A percentile compares a stretch with the other conserved stretches of the same genome.
Evolutionary conservation across 805 yeast species (phyloP).

Genomic region (Schizosaccharomyces osmophilus): DNA sequence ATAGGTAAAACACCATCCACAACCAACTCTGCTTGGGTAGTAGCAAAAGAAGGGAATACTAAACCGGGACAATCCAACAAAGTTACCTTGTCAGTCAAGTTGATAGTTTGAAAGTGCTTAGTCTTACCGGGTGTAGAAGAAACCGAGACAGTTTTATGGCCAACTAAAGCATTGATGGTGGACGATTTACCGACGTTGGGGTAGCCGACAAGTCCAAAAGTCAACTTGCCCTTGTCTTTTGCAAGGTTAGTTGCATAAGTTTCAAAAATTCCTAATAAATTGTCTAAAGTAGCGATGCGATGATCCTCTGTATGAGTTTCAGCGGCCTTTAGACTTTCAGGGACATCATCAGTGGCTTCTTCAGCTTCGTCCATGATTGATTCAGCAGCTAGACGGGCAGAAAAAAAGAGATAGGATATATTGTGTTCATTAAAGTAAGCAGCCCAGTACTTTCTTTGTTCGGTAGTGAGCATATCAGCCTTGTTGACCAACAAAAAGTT

Average conservation of each 20-base stretch:
- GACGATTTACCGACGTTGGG: slow-evolving; percentile 91
- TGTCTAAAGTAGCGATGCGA: slow-evolving; percentile 52
- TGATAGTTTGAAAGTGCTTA: slow-evolving; percentile 91
- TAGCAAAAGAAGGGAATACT: slow-evolving; percentile 93
- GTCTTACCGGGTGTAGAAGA: slow-evolving; percentile 98
- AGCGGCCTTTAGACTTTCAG: not conserved
- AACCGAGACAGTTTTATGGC: slow-evolving; percentile 92
- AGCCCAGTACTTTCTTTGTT: slow-evolving; percentile 73
- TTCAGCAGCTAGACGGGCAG: slow-evolving; percentile 50
- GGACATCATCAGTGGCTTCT: not conserved
- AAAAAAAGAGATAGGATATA: slow-evolving; percentile 76
- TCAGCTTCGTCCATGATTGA: slow-evolving; percentile 2
- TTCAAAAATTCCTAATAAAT: slow-evolving; percentile 56
- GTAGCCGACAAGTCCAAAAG: slow-evolving; percentile 85
- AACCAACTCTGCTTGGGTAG: slow-evolving; percentile 85
- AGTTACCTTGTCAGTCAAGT: slow-evolving; percentile 54
- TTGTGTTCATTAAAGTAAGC: slow-evolving; percentile 40
- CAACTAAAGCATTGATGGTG: slow-evolving; percentile 90
- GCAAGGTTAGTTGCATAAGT: slow-evolving; percentile 46
- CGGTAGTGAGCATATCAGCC: slow-evolving; percentile 60
- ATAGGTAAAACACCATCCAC: slow-evolving; percentile 97
- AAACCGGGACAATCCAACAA: slow-evolving; percentile 98
- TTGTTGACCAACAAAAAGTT: slow-evolving; percentile 74
- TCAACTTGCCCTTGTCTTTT: not conserved
- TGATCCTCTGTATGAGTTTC: slow-evolving; percentile 15